phyloP scores from a whole-genome alignment of 495 filamentous ascomycete genomes.

The Aspergillus sclerotioniger region DNA sequence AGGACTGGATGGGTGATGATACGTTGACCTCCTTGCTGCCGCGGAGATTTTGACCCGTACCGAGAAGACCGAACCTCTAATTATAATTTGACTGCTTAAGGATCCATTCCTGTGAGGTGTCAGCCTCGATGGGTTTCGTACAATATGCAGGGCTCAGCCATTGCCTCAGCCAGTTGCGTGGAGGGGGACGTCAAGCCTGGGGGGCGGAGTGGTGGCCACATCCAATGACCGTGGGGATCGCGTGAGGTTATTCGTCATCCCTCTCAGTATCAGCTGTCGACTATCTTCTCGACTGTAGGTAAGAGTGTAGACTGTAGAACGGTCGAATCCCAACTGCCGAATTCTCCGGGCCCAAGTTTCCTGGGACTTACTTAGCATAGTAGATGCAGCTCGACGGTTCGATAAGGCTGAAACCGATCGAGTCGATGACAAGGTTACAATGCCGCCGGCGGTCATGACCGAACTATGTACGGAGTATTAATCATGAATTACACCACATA shows the following conservation, averaged over 20 bases:
- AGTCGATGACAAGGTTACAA: too few relatives aligned
- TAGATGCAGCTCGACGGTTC: too few relatives aligned
- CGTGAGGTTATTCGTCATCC: neutral
- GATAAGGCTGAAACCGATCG: too few relatives aligned
- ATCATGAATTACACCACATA: too few relatives aligned
- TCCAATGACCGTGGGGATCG: neutral
- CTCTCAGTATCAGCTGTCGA: too few relatives aligned
- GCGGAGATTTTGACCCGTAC: neutral
- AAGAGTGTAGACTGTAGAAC: too few relatives aligned
- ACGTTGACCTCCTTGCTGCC: neutral
- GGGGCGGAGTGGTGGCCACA: neutral
- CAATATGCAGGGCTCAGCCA: neutral
- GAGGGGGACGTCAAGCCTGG: neutral
- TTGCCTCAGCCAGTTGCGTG: neutral
- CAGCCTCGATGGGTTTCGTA: neutral
- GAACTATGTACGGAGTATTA: neutral
- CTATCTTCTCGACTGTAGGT: too few relatives aligned
- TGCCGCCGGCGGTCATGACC: too few relatives aligned
- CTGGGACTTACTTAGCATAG: too few relatives aligned
- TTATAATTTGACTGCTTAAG: neutral
- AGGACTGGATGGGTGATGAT: neutral
- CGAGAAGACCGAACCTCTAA: neutral
- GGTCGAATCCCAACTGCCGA: too few relatives aligned
- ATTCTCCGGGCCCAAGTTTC: too few relatives aligned
- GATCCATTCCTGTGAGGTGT: neutral